phyloP scores from a whole-genome alignment of 176 grass and related monocot genomes.

The Phoenix roebelenii region DNA sequence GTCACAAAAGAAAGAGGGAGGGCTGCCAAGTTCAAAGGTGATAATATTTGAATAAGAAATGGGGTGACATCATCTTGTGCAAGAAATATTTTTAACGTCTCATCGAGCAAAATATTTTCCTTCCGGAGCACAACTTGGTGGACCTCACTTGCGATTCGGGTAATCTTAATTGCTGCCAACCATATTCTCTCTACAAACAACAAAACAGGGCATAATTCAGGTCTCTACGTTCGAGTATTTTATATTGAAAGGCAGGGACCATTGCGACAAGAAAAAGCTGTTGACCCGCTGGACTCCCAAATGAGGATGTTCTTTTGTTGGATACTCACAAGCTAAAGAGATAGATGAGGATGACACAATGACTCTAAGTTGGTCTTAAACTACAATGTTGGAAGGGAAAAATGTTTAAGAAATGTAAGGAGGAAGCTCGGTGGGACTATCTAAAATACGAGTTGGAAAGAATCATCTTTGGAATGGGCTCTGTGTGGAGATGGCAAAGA shows the following conservation, averaged over 20 bases:
- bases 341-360: conserved; percentile 27
- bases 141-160: conserved; percentile 55
- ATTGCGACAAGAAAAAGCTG: conserved; percentile 43
- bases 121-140: conserved; percentile 70
- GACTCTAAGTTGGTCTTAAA: conserved; percentile 37
- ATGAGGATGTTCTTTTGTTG: conserved; percentile 59
- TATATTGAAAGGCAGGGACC: conserved; percentile 51
- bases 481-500: not conserved
- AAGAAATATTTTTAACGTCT: conserved; percentile 47
- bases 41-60: conserved; percentile 29
- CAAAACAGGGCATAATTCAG: conserved; percentile 22
- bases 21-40: conserved; percentile 38
- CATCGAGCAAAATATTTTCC: conserved; percentile 66
- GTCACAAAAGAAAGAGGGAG: conserved; percentile 36
- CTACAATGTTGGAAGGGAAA: conserved; percentile 6
- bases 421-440: conserved; percentile 18
- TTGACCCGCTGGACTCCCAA: conserved; percentile 40
- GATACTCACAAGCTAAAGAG: conserved; percentile 7
- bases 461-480: conserved; percentile 19
- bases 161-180: conserved; percentile 91
- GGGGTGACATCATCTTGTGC: conserved; percentile 53
- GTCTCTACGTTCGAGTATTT: conserved; percentile 28
- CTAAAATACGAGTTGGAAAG: conserved; percentile 16
- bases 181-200: conserved; percentile 56
- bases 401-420: conserved; percentile 23